Conservation (phyloP, 257 asterid species). For the Jasminum sambac region DNA sequence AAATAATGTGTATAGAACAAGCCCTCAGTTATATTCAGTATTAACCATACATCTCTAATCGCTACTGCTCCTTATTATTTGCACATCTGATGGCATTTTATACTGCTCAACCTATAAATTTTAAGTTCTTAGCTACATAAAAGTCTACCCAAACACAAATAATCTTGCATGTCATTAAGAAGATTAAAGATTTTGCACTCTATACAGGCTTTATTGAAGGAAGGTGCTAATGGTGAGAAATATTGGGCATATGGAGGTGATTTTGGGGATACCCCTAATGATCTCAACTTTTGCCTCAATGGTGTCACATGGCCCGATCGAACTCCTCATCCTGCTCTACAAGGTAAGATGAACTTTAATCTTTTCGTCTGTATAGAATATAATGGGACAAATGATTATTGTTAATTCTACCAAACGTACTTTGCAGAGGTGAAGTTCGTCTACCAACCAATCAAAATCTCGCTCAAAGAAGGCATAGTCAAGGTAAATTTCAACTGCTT, state of each 20-base stretch:
- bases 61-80: too few relatives aligned
- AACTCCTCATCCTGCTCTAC: slow-evolving; percentile 91
- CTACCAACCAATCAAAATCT: slow-evolving; percentile 90
- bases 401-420: slow-evolving; percentile 3
- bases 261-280: slow-evolving; percentile 90
- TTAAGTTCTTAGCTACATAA: too few relatives aligned
- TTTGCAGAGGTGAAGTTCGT: slow-evolving; percentile 86
- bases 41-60: too few relatives aligned
- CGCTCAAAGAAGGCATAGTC: slow-evolving; percentile 55
- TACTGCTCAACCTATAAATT: too few relatives aligned
- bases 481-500: slow-evolving; percentile 48
- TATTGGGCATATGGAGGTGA: slow-evolving; percentile 99
- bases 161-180: neutral
- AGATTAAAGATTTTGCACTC: neutral
- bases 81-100: too few relatives aligned
- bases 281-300: slow-evolving; percentile 86
- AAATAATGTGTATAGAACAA: too few relatives aligned
- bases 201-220: slow-evolving; percentile 72
- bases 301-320: slow-evolving; percentile 97
- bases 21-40: too few relatives aligned
- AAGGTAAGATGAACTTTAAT: slow-evolving; percentile 45
- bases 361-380: slow-evolving; percentile 10
- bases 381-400: neutral
- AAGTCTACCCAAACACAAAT: too few relatives aligned
- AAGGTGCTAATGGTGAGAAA: slow-evolving; percentile 62